Evolutionary conservation across 169 alveolate species (phyloP), one percentile per base, ranked within the genome.

Genomic region (Sarcocystis neurona): DNA sequence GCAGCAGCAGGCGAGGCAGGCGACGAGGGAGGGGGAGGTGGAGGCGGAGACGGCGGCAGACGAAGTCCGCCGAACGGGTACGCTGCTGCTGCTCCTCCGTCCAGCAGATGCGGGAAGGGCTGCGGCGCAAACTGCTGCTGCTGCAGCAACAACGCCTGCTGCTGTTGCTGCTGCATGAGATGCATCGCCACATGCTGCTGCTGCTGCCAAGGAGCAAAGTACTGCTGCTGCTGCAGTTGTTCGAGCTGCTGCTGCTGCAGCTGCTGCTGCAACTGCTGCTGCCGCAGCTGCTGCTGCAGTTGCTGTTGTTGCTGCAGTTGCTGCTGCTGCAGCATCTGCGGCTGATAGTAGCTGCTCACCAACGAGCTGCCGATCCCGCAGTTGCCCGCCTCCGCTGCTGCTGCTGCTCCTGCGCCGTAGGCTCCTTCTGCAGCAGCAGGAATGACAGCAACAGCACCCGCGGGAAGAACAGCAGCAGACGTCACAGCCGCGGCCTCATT

Each of bases 221-320:
- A 48, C 80, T 84, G 80, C 89, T 48, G 79, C 89, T 60, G 80
- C 89, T 43, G 60, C 68, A 66, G 89, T 68, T 43, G 89, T 63
- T 58, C 79, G 60, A 53, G 60, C 88, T 80, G 79, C 78, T 58
- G 60, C 80, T 84, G 89, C 80, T 84, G 80, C 80, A 60, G 89
- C 80, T 39, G 79, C 89, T 84, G 80, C 39, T 23, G 46, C 79
- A 66, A 0, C 72, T 53, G 79, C 2, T 58, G 63, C 80, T 63
- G 79, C 39, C 32, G 74, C 68, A 41, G 58, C 74, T 23, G 89
- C 70, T 46, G 89, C 41, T 2, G 72, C 84, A 47, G 70, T 41
- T n/a, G 79, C 46, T 66, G 89, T 37, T 32, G 53, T 1, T 39
- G 23, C 80, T 27, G 50, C 37, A 30, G 6, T 72, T 43, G 79